These are phyloP conservation scores for Stentor coeruleus DNA, from an alignment of 73 alveolate genomes.

Conservation along the genomic window DNA sequence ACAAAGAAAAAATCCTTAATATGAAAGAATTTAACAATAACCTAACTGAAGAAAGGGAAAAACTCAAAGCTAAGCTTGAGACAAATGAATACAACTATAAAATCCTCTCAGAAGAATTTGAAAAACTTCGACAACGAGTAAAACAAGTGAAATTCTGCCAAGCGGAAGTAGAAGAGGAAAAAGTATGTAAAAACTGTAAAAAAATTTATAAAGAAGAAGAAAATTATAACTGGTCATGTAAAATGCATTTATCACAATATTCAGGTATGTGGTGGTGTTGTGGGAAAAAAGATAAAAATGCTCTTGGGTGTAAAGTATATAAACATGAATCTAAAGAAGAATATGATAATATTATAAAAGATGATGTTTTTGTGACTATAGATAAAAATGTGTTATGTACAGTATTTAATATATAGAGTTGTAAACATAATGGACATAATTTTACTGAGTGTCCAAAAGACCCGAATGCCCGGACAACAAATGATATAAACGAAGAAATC, in stretches of 20 bases:
- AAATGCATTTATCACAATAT: slow-evolving; percentile 53
- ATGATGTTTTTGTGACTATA: too few relatives aligned
- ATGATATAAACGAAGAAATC: too few relatives aligned
- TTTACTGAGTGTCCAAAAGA: too few relatives aligned
- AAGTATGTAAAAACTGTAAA: slow-evolving; percentile 59
- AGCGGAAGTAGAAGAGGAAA: slow-evolving; percentile 31
- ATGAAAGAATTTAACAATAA: slow-evolving; percentile 31
- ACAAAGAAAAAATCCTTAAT: slow-evolving; percentile 31
- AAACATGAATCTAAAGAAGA: too few relatives aligned
- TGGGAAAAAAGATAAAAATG: slow-evolving; percentile 42
- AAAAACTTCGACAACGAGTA: slow-evolving; percentile 42
- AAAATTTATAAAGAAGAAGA: slow-evolving; percentile 52
- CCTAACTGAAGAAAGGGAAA: slow-evolving; percentile 12
- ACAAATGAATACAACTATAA: slow-evolving; percentile 37
- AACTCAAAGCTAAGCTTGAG: slow-evolving; percentile 32
- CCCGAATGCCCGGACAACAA: too few relatives aligned
- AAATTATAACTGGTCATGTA: slow-evolving; percentile 64
- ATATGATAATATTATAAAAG: slow-evolving; percentile 60
- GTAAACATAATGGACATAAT: too few relatives aligned
- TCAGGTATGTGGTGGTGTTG: slow-evolving; percentile 78
- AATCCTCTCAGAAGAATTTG: slow-evolving; percentile 35
- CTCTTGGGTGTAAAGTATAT: slow-evolving; percentile 54
- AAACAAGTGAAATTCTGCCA: slow-evolving; percentile 40
- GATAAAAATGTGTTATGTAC: too few relatives aligned
- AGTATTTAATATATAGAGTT: too few relatives aligned